These are phyloP conservation scores for Diplodia intermedia DNA, from an alignment of 2,329 filamentous ascomycete genomes.

Conservation along the genomic window DNA sequence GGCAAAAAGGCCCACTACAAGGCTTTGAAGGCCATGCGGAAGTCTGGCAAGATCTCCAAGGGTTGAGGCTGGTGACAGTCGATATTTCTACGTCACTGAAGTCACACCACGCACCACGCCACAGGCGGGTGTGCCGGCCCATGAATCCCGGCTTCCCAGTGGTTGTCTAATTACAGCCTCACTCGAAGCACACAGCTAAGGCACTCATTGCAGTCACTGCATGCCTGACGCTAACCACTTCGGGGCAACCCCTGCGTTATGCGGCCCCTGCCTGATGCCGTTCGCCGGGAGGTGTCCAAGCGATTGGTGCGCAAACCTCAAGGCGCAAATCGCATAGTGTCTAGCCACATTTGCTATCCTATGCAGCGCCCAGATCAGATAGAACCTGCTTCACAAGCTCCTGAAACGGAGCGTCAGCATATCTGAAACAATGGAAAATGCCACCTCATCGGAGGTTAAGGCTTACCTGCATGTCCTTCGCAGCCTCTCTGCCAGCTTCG, in stretches of 20 bases:
- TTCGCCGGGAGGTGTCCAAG: slow-evolving; percentile 15
- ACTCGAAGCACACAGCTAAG: neutral
- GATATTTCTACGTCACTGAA: slow-evolving; percentile 7
- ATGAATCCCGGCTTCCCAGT: slow-evolving; percentile 4
- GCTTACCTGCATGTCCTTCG: slow-evolving; percentile 66
- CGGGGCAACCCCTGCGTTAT: slow-evolving; percentile 22
- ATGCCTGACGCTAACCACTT: slow-evolving; percentile 24
- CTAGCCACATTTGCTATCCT: slow-evolving; percentile 21
- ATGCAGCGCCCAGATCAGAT: slow-evolving; percentile 44
- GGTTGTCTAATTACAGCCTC: slow-evolving; percentile 13
- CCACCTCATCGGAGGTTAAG: neutral
- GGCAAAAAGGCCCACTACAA: slow-evolving; percentile 93
- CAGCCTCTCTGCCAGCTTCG: slow-evolving; percentile 65
- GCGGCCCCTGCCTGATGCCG: slow-evolving; percentile 6
- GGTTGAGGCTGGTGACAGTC: slow-evolving; percentile 39
- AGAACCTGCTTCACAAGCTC: slow-evolving; percentile 56
- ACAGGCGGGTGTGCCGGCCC: neutral
- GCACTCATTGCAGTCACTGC: slow-evolving; percentile 1
- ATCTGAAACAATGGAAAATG: slow-evolving; percentile 1
- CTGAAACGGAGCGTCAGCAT: slow-evolving; percentile 35
- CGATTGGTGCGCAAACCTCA: neutral
- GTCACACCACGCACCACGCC: neutral
- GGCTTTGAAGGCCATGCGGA: slow-evolving; percentile 69
- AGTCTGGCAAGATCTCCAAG: slow-evolving; percentile 44
- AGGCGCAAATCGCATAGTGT: neutral